These are phyloP conservation scores for Trichocladium antarcticum DNA, from an alignment of 495 filamentous ascomycete species.

Conservation along the genomic window DNA sequence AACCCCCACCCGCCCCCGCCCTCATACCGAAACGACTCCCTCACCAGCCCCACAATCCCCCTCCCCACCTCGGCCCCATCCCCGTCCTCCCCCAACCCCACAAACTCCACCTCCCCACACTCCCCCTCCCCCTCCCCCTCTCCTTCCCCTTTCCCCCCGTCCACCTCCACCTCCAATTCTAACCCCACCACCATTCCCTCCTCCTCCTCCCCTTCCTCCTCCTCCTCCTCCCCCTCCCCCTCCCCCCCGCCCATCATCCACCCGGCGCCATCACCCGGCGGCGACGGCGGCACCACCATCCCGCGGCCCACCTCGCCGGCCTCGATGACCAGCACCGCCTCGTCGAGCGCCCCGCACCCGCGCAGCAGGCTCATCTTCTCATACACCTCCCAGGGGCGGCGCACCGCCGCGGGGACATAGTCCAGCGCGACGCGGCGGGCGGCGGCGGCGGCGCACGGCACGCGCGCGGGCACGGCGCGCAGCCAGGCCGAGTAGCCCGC, in stretches of 20 bases:
- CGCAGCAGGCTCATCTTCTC: conserved; percentile 39
- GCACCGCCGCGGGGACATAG: conserved; percentile 35
- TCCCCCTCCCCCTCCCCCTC: neutral
- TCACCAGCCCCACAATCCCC: conserved; percentile 31
- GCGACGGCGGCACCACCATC: neutral
- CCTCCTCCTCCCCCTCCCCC: too few relatives aligned
- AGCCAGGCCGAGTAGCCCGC: conserved; percentile 38
- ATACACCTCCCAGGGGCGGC: conserved; percentile 44
- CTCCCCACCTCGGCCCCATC: conserved; percentile 20
- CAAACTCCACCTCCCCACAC: conserved; percentile 24
- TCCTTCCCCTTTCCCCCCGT: conserved; percentile 2
- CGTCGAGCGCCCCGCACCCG: conserved; percentile 31
- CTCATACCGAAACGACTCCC: conserved; percentile 33
- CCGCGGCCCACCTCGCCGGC: neutral
- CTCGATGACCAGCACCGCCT: conserved; percentile 34
- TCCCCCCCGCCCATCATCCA: too few relatives aligned
- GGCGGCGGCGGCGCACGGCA: conserved; percentile 19
- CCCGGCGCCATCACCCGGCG: too few relatives aligned
- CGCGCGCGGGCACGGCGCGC: conserved; percentile 28
- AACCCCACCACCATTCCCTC: too few relatives aligned
- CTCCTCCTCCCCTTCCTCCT: too few relatives aligned
- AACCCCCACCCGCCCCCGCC: conserved; percentile 5
- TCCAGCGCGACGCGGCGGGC: conserved; percentile 37
- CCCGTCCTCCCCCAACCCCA: conserved; percentile 27
- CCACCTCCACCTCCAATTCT: neutral